Evolutionary conservation across 2,329 filamentous ascomycete species (phyloP), one percentile per base, ranked within the genome.

Genomic region (Arthrobotrys pseudoclavata): DNA sequence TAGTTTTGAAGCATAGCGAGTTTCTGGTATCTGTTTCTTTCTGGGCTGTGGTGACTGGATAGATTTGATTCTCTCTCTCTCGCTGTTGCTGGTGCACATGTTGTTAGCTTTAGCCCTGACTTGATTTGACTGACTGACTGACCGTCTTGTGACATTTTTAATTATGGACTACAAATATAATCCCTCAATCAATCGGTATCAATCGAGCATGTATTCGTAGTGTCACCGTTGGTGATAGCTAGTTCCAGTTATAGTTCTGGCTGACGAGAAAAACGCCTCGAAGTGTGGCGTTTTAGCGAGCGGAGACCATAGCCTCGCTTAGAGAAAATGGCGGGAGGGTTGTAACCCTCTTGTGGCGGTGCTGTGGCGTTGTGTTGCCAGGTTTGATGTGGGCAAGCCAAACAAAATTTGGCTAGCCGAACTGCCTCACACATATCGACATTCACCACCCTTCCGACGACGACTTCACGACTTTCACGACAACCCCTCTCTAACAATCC

Each of bases 391-490:
- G 74, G 60, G 74, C 62, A 26, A 53, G 53, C 50, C 31, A 76
- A 69, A 57, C 42, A 76, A 76, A 68, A 69, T 76, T 76, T 50
- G 71, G 57, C 26, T 55, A 40, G 62, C 50, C 15, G 31, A 24
- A 22, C 61, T 61, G 57, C 47, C 53, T 57, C 63, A 60, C 71
- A 62, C 48, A 55, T 50, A 61, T 68, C 22, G 31, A 47, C 31
- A 62, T 48, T 31, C 34, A 55, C 64, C 61, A 71, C 53, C 67
- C 71, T 40, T 62, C 67, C 74, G 67, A 77, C 74, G 67, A 76
- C 72, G 74, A 70, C 74, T 61, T 77, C 61, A 77, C 74, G 74
- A 77, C 61, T 60, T 40, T 77, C 66, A 74, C 69, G 69, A 74
- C 62, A 61, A 53, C 62, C 62, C 67, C 55, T 67, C 60, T 40